Conservation (phyloP, 2,329 filamentous ascomycete species). For the Alternaria gansuensis region DNA sequence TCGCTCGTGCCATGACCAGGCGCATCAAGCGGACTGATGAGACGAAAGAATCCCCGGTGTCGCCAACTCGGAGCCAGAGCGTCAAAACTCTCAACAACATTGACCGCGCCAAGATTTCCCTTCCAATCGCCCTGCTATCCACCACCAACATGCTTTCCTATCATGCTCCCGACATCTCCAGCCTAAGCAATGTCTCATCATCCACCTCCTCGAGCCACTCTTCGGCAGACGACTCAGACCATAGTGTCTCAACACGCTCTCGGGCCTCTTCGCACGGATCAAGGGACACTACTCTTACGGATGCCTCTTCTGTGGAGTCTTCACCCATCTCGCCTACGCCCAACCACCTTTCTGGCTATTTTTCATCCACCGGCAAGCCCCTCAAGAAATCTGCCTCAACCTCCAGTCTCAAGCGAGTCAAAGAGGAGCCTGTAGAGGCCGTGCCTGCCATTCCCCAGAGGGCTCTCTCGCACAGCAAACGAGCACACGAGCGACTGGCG, state of each 20-base stretch:
- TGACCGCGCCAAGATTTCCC: slow-evolving; percentile 80
- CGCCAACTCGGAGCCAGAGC: slow-evolving; percentile 54
- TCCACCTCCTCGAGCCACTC: slow-evolving; percentile 66
- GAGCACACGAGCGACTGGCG: slow-evolving; percentile 78
- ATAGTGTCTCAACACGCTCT: slow-evolving; percentile 59
- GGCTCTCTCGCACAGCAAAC: slow-evolving; percentile 87
- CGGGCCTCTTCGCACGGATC: slow-evolving; percentile 59
- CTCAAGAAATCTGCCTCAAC: slow-evolving; percentile 55
- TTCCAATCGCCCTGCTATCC: slow-evolving; percentile 84
- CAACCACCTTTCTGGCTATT: slow-evolving; percentile 67
- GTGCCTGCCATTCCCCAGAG: slow-evolving; percentile 78
- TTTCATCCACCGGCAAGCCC: slow-evolving; percentile 61
- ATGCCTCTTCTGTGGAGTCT: slow-evolving; percentile 64
- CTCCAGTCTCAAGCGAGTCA: slow-evolving; percentile 41
- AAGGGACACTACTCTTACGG: slow-evolving; percentile 71
- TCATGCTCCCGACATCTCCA: slow-evolving; percentile 83
- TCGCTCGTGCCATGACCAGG: slow-evolving; percentile 77
- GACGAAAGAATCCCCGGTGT: slow-evolving; percentile 36
- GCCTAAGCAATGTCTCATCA: slow-evolving; percentile 51
- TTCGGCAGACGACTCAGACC: slow-evolving; percentile 76
- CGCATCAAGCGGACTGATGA: slow-evolving; percentile 66
- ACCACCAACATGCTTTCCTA: slow-evolving; percentile 97
- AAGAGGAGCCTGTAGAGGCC: slow-evolving; percentile 47
- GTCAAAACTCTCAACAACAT: slow-evolving; percentile 59
- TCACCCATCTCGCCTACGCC: slow-evolving; percentile 62